phyloP scores from a whole-genome alignment of 2,329 filamentous ascomycete species.

The Aspergillus sp. region DNA sequence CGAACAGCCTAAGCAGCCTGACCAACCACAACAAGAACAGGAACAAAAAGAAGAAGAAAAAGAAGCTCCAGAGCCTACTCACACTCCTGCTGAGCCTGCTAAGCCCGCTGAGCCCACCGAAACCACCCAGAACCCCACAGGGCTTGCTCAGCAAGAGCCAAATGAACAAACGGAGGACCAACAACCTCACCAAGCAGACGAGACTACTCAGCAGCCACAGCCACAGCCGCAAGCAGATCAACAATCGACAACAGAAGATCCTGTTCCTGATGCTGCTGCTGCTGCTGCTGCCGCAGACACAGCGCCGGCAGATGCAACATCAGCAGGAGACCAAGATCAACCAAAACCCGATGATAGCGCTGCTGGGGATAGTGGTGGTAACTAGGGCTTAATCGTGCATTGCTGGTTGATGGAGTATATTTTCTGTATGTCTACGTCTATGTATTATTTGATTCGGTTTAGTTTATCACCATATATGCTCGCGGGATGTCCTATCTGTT shows the following conservation, averaged over 20 bases:
- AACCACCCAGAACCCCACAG: background rate
- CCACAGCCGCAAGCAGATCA: conserved; percentile 1
- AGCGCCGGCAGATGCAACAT: too few relatives aligned
- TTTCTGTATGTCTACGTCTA: too few relatives aligned
- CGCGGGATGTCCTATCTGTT: too few relatives aligned
- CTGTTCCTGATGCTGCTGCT: background rate
- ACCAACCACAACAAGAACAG: background rate
- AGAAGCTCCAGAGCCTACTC: background rate
- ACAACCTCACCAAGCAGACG: background rate
- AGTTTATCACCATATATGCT: too few relatives aligned
- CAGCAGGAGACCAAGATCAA: too few relatives aligned
- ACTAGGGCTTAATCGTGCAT: too few relatives aligned
- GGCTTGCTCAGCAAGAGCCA: background rate
- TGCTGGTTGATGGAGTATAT: too few relatives aligned
- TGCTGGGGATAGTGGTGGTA: too few relatives aligned
- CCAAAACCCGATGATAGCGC: too few relatives aligned
- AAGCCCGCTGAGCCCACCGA: background rate
- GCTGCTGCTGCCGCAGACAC: too few relatives aligned
- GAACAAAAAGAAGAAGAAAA: background rate
- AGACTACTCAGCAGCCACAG: background rate
- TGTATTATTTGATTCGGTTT: too few relatives aligned
- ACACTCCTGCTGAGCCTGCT: background rate
- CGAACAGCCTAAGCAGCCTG: background rate
- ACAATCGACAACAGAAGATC: background rate
- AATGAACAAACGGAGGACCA: background rate